Conservation (phyloP, 306 rosid genomes). For the Trifolium repens region DNA sequence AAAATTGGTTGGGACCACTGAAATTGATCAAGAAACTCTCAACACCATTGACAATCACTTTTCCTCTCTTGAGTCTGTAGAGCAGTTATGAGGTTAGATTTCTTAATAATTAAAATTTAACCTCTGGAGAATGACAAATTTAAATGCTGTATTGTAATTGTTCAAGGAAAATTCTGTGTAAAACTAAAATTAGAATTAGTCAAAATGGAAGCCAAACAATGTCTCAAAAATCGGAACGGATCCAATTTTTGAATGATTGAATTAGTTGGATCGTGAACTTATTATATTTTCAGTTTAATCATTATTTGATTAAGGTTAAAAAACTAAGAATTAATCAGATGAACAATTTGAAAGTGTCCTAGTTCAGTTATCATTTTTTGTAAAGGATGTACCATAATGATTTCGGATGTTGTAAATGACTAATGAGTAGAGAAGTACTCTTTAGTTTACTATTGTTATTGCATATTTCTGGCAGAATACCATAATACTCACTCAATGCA, state of each 20-base stretch:
- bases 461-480: not conserved
- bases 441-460: not conserved
- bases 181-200: conserved; percentile 18
- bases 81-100: conserved; percentile 56
- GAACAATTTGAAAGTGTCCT: conserved; percentile 3
- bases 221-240: conserved; percentile 2
- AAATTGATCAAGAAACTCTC: conserved; percentile 54
- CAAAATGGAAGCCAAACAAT: conserved; percentile 1
- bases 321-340: not conserved
- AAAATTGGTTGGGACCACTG: conserved; percentile 3
- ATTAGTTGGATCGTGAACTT: not conserved
- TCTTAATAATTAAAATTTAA: conserved; percentile 13
- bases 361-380: not conserved
- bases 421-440: not conserved
- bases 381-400: not conserved
- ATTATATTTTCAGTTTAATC: conserved; percentile 13
- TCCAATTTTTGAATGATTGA: conserved; percentile 9
- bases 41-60: conserved; percentile 65
- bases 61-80: conserved; percentile 65
- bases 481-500: not conserved
- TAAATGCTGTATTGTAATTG: conserved; percentile 31
- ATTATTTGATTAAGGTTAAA: not conserved
- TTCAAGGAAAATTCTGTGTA: conserved; percentile 26
- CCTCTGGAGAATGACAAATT: conserved; percentile 30
- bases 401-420: not conserved